Base-by-base conservation (phyloP, 1,284 basidiomycete genomes). In the Coniferiporia weirii region DNA sequence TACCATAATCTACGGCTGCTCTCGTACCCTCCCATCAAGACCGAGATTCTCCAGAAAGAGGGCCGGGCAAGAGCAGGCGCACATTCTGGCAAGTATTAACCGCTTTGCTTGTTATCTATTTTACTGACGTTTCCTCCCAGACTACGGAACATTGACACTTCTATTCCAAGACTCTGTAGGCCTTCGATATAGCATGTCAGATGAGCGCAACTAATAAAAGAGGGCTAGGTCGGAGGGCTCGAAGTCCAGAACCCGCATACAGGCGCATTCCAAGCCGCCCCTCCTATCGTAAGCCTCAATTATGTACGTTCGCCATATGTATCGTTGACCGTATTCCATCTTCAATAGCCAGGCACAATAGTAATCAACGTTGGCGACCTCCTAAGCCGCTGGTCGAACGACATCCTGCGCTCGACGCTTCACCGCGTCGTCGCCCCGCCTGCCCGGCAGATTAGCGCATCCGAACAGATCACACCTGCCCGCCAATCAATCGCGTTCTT, bases 401-500 rank as follows among this genome's bases (percentile, higher is more conserved):
- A 91, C 70, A 76, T 85, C 17, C 75, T 93, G 44, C 81, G 85
- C 20, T 90, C 89, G 45, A 93, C 91, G 1, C 77, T 92, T 7
- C 91, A 93, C 71, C 83, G 88, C 19, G 91, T 93, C 38, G 90
- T 93, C 10, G 84, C 87, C 5, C 90, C 91, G 22, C 76, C 81
- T 1, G 75, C 76, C 2, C 71, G 75, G 64, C 75, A 77, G 60
- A 70, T 81, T 59, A 80, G 69, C 61, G 75, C 77, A 8, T 75
- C 72, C 1, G 81, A 83, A 63, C 74, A 72, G 34, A 72, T 83
- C 59, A 89, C 83, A 0, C 84, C 90, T 0, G 71, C 76, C 2
- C 80, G 91, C 32, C 89, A 92, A 69, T 91, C 87, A 10, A 88
- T 94, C 59, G 91, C 89, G 4, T 93, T 90, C 76, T 94, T 94